Evolutionary conservation across 306 rosid genomes (phyloP).

Genomic region (Ormosia semicastrata): DNA sequence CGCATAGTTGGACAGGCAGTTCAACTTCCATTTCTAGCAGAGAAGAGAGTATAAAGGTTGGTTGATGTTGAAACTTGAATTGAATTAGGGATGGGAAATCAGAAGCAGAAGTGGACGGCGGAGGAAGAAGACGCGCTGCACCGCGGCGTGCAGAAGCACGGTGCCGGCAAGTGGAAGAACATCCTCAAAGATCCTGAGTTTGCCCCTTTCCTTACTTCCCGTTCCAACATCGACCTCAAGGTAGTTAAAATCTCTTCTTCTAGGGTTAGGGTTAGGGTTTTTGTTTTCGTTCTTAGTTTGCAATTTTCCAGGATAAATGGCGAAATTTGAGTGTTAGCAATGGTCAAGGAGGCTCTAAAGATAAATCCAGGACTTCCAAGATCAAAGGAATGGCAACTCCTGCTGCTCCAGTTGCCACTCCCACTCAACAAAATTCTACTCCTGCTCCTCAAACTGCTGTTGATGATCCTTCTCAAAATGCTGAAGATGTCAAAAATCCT

Average conservation of each 20-base stretch:
- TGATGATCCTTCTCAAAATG: constrained; percentile 34
- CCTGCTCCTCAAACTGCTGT: not conserved
- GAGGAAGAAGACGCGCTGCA: constrained; percentile 67
- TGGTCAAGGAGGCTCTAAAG: constrained; percentile 51
- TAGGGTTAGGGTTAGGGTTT: constrained; percentile 34
- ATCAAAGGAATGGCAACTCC: constrained; percentile 15
- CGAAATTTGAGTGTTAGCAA: constrained; percentile 64
- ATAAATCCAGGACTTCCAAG: constrained; percentile 50
- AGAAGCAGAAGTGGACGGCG: constrained; percentile 70
- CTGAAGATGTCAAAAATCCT: constrained; percentile 50
- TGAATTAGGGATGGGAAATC: constrained; percentile 51
- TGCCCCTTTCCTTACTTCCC: constrained; percentile 44
- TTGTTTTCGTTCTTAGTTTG: not conserved
- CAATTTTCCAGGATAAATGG: constrained; percentile 78
- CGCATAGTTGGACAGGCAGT: no score
- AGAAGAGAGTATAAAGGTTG: no score
- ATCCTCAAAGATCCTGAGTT: constrained; percentile 62
- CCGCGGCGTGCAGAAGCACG: constrained; percentile 66
- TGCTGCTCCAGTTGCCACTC: not conserved
- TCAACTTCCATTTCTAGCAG: no score
- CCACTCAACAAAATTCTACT: not conserved
- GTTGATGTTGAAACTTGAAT: no score
- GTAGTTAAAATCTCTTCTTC: constrained; percentile 17
- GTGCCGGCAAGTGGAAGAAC: constrained; percentile 73
- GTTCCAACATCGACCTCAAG: constrained; percentile 82